Evolutionary conservation across 177 flowering plant species (phyloP).

Genomic region (Vitis hybrid): DNA sequence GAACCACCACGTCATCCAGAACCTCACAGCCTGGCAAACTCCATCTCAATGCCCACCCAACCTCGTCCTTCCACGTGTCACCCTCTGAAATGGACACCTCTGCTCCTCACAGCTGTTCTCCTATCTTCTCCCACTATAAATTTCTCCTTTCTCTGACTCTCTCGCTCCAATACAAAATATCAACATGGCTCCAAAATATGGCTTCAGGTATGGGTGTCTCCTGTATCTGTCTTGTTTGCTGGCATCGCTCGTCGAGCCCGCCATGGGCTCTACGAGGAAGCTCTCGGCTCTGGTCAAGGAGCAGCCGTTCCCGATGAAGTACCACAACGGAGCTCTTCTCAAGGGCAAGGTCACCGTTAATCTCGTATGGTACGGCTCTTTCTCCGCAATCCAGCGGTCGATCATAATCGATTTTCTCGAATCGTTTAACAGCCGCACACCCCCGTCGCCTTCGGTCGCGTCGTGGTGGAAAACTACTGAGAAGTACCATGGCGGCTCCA

Average conservation of each 20-base stretch:
- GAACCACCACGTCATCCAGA: slow-evolving; percentile 21
- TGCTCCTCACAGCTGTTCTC: slow-evolving; percentile 42
- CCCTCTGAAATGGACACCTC: slow-evolving; percentile 13
- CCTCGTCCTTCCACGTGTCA: slow-evolving; percentile 22
- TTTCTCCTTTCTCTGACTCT: not conserved
- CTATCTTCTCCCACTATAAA: slow-evolving; percentile 20
- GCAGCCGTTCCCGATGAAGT: slow-evolving; percentile 58
- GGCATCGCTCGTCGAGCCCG: slow-evolving; percentile 1
- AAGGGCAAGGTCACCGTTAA: slow-evolving; percentile 66
- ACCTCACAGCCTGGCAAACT: slow-evolving; percentile 36
- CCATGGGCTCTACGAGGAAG: slow-evolving; percentile 20
- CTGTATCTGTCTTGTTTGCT: slow-evolving; percentile 19
- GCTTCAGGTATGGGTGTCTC: slow-evolving; percentile 17
- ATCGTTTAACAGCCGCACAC: slow-evolving; percentile 36
- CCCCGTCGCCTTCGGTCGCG: slow-evolving; percentile 39
- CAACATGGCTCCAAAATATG: not conserved
- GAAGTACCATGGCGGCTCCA: slow-evolving; percentile 50
- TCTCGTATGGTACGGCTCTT: slow-evolving; percentile 81
- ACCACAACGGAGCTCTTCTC: slow-evolving; percentile 82
- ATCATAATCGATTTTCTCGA: slow-evolving; percentile 66
- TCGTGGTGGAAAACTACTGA: slow-evolving; percentile 75
- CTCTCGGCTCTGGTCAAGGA: slow-evolving; percentile 51
- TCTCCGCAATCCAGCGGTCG: slow-evolving; percentile 65
- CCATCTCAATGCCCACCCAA: slow-evolving; percentile 13
- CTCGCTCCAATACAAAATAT: not conserved